Evolutionary conservation across 2,329 filamentous ascomycete genomes (phyloP).

Genomic region (Sordariomycetes sp.): DNA sequence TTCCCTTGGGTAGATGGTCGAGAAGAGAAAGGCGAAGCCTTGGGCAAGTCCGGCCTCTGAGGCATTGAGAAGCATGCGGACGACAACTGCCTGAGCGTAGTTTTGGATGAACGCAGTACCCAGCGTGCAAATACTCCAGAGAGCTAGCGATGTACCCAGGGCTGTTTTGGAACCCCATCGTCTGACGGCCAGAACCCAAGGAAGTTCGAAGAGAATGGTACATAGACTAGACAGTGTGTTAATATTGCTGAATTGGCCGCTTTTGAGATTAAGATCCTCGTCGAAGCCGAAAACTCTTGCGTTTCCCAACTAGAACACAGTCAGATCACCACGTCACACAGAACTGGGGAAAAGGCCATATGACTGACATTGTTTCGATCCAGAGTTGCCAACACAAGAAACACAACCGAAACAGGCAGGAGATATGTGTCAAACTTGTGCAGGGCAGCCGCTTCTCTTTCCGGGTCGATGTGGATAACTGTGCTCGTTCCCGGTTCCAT

Average conservation of each 20-base stretch:
- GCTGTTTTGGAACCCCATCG: conserved; percentile 11
- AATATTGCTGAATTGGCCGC: conserved; percentile 56
- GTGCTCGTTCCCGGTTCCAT: too few species aligned
- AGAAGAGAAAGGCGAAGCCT: conserved; percentile 19
- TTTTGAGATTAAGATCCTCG: conserved; percentile 44
- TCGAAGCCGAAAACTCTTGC: conserved; percentile 23
- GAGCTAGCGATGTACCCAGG: conserved; percentile 14
- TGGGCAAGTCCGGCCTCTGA: conserved; percentile 18
- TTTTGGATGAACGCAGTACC: conserved; percentile 13
- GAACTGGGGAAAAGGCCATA: neutral
- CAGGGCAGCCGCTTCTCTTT: conserved; percentile 3
- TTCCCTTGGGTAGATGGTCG: conserved; percentile 21
- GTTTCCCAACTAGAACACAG: conserved; percentile 34
- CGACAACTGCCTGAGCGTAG: conserved; percentile 11
- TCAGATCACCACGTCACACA: too few species aligned
- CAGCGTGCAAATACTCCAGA: conserved; percentile 15
- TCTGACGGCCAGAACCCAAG: conserved; percentile 13
- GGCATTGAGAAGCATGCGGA: conserved; percentile 17
- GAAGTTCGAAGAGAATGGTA: conserved; percentile 44
- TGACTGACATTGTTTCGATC: conserved; percentile 18
- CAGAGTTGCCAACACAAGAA: conserved; percentile 30
- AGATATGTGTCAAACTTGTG: conserved; percentile 5
- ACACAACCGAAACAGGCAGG: conserved; percentile 3
- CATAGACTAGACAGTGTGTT: conserved; percentile 51
- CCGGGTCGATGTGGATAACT: conserved; percentile 5